Conservation (phyloP, 1,284 basidiomycete species). For the Moniliophthora roreri region DNA sequence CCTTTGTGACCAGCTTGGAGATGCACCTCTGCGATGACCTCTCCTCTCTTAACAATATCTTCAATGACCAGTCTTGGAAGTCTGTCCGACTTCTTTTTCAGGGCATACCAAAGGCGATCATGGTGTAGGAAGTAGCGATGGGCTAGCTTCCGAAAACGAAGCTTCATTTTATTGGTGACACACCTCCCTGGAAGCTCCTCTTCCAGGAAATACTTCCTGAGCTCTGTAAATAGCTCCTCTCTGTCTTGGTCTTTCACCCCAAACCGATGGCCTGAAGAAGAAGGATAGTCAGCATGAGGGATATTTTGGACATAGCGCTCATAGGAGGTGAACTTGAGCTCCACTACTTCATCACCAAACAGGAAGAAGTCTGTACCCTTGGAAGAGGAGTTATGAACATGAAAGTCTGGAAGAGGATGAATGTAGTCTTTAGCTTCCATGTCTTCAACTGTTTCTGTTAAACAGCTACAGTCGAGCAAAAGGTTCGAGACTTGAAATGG, state of each 20-base stretch:
- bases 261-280: background rate
- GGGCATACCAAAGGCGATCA: slow-evolving; percentile 14
- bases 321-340: background rate
- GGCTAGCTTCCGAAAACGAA: slow-evolving; percentile 15
- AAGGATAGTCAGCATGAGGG: background rate
- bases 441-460: too few relatives aligned
- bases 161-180: slow-evolving; percentile 2
- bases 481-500: too few relatives aligned
- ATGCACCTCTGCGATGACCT: slow-evolving; percentile 20
- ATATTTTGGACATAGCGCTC: background rate
- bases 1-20: slow-evolving; percentile 28
- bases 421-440: too few relatives aligned
- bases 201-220: slow-evolving; percentile 10
- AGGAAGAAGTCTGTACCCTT: slow-evolving; percentile 7
- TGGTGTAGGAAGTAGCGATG: slow-evolving; percentile 19
- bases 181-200: slow-evolving; percentile 10
- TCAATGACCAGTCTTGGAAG: slow-evolving; percentile 20
- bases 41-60: slow-evolving; percentile 6
- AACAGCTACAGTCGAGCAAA: too few relatives aligned
- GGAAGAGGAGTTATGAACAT: background rate
- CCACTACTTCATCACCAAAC: background rate
- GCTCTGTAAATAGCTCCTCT: slow-evolving; percentile 12
- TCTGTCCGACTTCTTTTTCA: slow-evolving; percentile 5
- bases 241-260: slow-evolving; percentile 15
- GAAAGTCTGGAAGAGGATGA: background rate